Base-by-base conservation (phyloP, 805 yeast genomes). In the Candida quercuum region DNA sequence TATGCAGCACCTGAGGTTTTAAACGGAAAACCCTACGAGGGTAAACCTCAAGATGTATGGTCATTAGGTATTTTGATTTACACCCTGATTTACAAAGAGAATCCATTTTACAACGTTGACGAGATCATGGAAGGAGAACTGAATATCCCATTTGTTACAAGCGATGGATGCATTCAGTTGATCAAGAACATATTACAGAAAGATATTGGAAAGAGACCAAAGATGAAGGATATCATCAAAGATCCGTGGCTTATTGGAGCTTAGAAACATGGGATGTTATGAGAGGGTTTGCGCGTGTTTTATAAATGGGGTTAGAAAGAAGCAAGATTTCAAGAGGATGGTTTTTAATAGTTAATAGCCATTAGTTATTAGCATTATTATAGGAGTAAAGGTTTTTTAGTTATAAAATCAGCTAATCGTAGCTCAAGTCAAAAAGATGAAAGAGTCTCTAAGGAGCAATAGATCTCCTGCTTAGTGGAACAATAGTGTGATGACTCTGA, bases 1-100 rank as follows among this genome's bases (percentile, higher is more conserved):
- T 93, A 91, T 59, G 98, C 98, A 1, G 95, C 98, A 0, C 99
- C 99, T 0, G 99, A 93, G 60, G 96, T 93, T 1, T 67, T 93
- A 25, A 72, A 80, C 36, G 99, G 98, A 2, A 80, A 79, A 42
- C 82, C 89, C 17, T 93, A 91, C 54, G 87, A 78, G 36, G 99
- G 99, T 17, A 82, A 77, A 56, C 91, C 95, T 3, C 99, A 93
- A 59, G 99, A 93, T 61, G 81, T 89, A 2, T 93, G 99, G 99
- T 96, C 98, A 0, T 69, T 91, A 55, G 99, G 99, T 3, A 85
- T 93, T 17, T 65, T 93, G 40, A 65, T 93, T 17, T 93, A 89
- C 62, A 93, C 97, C 0, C 74, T 93, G 54, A 71, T 91, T 6
- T 93, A 83, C 68, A 86, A 89, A 56, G 98, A 93, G 56, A 89